Evolutionary conservation across 495 filamentous ascomycete genomes (phyloP).

Genomic region (Daldinia bambusicola): DNA sequence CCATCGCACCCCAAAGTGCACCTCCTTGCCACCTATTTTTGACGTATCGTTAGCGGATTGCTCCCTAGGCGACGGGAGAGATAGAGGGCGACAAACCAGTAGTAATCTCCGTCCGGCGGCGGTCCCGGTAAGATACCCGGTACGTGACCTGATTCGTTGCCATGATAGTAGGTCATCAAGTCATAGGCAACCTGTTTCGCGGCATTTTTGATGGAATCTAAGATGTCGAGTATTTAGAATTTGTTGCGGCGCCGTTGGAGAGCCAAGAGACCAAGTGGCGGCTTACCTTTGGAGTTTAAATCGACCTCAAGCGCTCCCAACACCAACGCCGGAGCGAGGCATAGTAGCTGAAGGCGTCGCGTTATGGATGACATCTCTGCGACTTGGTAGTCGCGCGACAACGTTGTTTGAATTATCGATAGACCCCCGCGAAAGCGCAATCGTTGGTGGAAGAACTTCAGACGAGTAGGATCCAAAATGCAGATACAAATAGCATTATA

Average conservation of each 20-base stretch:
- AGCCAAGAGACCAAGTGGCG: not conserved
- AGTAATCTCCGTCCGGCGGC: constrained; percentile 62
- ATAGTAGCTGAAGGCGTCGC: constrained; percentile 30
- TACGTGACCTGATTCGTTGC: constrained; percentile 67
- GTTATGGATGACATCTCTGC: constrained; percentile 29
- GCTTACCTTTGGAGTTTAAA: constrained; percentile 42
- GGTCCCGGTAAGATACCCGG: constrained; percentile 71
- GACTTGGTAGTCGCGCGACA: constrained; percentile 4
- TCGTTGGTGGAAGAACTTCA: constrained; percentile 8
- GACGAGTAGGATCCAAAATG: constrained; percentile 5
- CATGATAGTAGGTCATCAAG: constrained; percentile 73
- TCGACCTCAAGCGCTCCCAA: constrained; percentile 46
- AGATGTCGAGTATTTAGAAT: constrained; percentile 10
- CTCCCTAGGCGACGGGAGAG: constrained; percentile 1
- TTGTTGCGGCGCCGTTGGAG: not conserved
- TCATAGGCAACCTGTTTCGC: constrained; percentile 69
- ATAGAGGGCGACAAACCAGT: constrained; percentile 50
- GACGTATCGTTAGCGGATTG: constrained; percentile 49
- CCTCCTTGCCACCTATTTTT: constrained; percentile 70
- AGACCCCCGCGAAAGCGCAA: not conserved
- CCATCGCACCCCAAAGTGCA: constrained; percentile 76
- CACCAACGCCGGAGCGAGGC: constrained; percentile 43
- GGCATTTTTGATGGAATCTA: constrained; percentile 65
- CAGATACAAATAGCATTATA: constrained; percentile 23
- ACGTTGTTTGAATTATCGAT: constrained; percentile 5